Conservation (phyloP, 1,284 basidiomycete species). For the Melampsora larici-populina region DNA sequence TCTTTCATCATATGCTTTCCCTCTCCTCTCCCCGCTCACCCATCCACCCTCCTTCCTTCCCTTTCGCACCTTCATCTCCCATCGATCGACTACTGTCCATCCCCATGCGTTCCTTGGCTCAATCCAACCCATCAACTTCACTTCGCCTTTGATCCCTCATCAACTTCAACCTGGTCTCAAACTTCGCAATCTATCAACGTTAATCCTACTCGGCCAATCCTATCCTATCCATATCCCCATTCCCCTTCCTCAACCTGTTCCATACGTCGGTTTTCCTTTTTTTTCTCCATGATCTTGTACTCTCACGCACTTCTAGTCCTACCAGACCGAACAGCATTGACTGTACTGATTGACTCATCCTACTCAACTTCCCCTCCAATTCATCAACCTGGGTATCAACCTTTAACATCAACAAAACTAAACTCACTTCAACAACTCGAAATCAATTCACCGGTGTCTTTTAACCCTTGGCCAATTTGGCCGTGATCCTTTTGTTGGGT, state of each 20-base stretch:
- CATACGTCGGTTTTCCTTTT: slow-evolving; percentile 28
- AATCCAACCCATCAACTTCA: neutral
- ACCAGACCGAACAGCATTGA: neutral
- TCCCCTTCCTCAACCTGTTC: neutral
- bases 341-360: slow-evolving; percentile 9
- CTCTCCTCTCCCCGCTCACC: slow-evolving; percentile 23
- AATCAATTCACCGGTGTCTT: neutral
- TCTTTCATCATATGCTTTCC: slow-evolving; percentile 9
- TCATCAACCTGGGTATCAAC: neutral
- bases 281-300: neutral
- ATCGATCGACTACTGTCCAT: neutral
- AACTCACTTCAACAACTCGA: neutral
- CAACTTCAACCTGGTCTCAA: neutral
- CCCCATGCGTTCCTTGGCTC: neutral
- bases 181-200: neutral
- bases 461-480: neutral
- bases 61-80: neutral
- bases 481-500: neutral
- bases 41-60: neutral
- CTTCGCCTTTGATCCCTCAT: neutral
- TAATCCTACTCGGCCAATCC: neutral
- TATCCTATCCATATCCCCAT: neutral
- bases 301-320: neutral
- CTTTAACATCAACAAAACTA: neutral
- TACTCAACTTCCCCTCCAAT: neutral